These are phyloP conservation scores for Ensete glaucum DNA, from an alignment of 176 grass and related monocot genomes.

Conservation along the genomic window DNA sequence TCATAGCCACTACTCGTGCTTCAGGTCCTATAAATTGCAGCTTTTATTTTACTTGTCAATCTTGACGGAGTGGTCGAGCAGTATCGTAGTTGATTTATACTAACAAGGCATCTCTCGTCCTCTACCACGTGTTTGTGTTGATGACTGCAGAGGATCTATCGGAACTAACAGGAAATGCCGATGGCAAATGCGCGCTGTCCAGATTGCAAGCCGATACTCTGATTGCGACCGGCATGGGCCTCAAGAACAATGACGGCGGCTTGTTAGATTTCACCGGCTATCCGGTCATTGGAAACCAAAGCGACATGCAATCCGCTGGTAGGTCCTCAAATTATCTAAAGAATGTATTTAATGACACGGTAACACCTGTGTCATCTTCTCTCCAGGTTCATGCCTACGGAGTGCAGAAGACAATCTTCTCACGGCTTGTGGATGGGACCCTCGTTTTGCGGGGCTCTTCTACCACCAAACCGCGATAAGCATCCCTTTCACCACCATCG, in stretches of 20 bases:
- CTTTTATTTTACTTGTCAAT: background rate
- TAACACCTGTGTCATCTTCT: background rate
- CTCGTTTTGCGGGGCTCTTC: slow-evolving; percentile 31
- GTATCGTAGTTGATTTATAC: no score
- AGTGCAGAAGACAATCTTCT: slow-evolving; percentile 34
- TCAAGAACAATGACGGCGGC: slow-evolving; percentile 22
- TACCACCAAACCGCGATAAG: slow-evolving; percentile 40
- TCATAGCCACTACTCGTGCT: slow-evolving; percentile 6
- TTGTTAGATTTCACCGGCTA: slow-evolving; percentile 23
- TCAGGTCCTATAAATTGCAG: background rate
- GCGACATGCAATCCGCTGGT: slow-evolving; percentile 39
- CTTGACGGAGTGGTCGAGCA: background rate
- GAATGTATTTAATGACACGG: no score
- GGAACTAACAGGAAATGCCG: slow-evolving; percentile 6
- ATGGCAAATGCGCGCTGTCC: slow-evolving; percentile 26
- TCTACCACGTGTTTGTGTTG: no score
- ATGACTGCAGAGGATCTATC: background rate
- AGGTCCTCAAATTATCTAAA: background rate
- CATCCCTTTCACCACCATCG: slow-evolving; percentile 29
- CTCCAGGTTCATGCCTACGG: slow-evolving; percentile 19
- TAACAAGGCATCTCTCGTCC: no score
- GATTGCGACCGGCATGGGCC: slow-evolving; percentile 18
- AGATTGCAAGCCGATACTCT: slow-evolving; percentile 4
- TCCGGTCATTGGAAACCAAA: slow-evolving; percentile 45
- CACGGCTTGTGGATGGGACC: slow-evolving; percentile 53